A percentile compares a stretch with the other conserved stretches of the same genome.
Conservation (phyloP, 805 yeast species). For the Zygosaccharomyces siamensis region DNA sequence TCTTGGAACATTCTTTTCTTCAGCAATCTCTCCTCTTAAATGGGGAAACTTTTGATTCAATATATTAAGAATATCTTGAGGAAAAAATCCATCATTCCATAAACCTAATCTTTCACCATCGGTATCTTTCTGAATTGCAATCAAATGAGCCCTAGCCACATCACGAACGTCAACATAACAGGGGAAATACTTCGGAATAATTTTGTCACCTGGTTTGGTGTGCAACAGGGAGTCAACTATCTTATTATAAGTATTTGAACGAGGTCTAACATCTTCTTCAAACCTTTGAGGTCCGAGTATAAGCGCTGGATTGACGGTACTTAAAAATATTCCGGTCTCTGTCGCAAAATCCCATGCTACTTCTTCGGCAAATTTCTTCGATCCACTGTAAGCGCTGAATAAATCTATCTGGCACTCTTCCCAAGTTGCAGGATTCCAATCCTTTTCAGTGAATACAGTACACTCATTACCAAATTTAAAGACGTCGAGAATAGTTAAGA, state of each 20-base stretch:
- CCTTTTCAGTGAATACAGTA: conserved; percentile 31
- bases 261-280: conserved; percentile 33
- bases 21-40: neutral
- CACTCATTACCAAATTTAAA: conserved; percentile 11
- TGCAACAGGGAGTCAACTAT: conserved; percentile 36
- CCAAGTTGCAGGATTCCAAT: conserved; percentile 34
- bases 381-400: conserved; percentile 35
- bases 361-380: conserved; percentile 49
- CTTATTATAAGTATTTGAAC: conserved; percentile 33
- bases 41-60: neutral
- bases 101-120: neutral
- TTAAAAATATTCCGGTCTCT: conserved; percentile 26
- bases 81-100: neutral
- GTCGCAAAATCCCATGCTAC: conserved; percentile 47
- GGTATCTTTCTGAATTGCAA: conserved; percentile 37
- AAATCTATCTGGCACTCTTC: conserved; percentile 9
- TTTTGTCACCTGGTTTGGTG: conserved; percentile 33
- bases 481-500: conserved; percentile 41
- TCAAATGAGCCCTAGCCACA: conserved; percentile 47
- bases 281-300: conserved; percentile 47
- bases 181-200: conserved; percentile 33
- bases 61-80: neutral
- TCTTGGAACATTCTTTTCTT: neutral
- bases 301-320: conserved; percentile 38
- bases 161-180: conserved; percentile 47